Evolutionary conservation across 2,329 filamentous ascomycete species (phyloP), one percentile per base, ranked within the genome.

Genomic region (Hymenoscyphus albidus): DNA sequence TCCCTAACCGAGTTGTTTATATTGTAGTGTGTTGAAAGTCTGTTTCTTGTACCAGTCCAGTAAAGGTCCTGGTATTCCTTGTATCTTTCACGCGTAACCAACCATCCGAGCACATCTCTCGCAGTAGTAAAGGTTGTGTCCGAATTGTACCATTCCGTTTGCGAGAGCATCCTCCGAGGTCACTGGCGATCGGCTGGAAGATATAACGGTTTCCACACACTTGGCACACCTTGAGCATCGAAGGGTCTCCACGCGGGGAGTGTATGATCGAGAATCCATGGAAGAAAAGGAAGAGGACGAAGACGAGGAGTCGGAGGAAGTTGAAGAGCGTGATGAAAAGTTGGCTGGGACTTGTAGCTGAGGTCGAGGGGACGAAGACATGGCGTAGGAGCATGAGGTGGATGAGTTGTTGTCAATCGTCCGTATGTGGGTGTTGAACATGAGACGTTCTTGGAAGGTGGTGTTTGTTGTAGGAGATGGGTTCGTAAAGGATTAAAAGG

Each of bases 41-140:
- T 61, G 59, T 61, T 18, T 51, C 16, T 42, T 31, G 38, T 61
- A 32, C 61, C 55, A 62, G 61, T 62, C 18, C 39, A 58, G 61
- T 58, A 18, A 22, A 54, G 48, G 48, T 40, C 39, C 61, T 48
- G 54, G 61, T 40, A 27, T 51, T 22, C 38, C 31, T 12, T 16
- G 18, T 12, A 14, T 54, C 39, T 27, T 71, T 83, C 82, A 88
- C 74, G 82, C 84, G 76, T 87, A 88, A 70, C 86, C 86, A 39
- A 86, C 84, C 74, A 86, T 84, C 73, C 82, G 83, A 65, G 86
- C 86, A 74, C 86, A 89, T 42, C 84, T 81, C 65, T 83, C 80
- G 77, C 86, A 88, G 76, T 89, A 88, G 78, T 88, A 88, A 66
- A 88, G 82, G 75, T 87, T 87, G 75, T 85, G 83, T 1, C 85